Base-by-base conservation (phyloP, 352 stramenopile genomes). In the Phytophthora nicotianae region DNA sequence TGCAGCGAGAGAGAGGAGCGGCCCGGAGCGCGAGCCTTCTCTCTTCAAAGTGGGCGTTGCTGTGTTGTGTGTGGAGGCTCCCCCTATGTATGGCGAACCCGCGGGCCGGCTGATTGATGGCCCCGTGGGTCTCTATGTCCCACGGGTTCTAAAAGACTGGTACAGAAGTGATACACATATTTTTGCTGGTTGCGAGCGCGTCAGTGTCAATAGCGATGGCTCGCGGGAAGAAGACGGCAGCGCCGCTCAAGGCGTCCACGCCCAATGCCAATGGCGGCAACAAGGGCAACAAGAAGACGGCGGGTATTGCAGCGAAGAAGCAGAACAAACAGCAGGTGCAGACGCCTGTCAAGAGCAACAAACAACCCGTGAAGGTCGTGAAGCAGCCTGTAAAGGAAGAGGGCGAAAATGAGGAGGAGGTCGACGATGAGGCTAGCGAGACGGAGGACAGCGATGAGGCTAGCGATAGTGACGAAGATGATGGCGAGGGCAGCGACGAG, bases 371-470 rank as follows among this genome's bases (percentile, higher is more conserved):
- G 20, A 58, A 73, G 54, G 47, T 37, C 47, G 51, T 65, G 9
- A 76, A 79, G 56, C 47, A 53, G 57, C 45, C 37, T 10, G 16
- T 50, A 16, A 70, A 58, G 43, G 49, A 47, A 47, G 66, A 62
- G 38, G 51, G 24, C 26, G 53, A 65, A 27, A 26, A 52, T 38
- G 51, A 58, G 29, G 65, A 72, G 13, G 46, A 80, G n/a, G 70
- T 79, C 4, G 58, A 79, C 9, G 58, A 72, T 1, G 71, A 79
- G 20, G 72, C 43, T 3, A 87, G 79, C 23, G 77, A 79, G 10
- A 87, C 81, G 16, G 81, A 92, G 38, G 65, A 70, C 35, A 87
- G 83, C 47, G 83, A 94, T 42, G 80, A 93, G 5, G 85, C 84
- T 13, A 13, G n/a, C n/a, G 64, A 71, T 33, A 87, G 83, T 46